Base-by-base conservation (phyloP, 2,329 filamentous ascomycete genomes). In the Phialophora verrucosa region DNA sequence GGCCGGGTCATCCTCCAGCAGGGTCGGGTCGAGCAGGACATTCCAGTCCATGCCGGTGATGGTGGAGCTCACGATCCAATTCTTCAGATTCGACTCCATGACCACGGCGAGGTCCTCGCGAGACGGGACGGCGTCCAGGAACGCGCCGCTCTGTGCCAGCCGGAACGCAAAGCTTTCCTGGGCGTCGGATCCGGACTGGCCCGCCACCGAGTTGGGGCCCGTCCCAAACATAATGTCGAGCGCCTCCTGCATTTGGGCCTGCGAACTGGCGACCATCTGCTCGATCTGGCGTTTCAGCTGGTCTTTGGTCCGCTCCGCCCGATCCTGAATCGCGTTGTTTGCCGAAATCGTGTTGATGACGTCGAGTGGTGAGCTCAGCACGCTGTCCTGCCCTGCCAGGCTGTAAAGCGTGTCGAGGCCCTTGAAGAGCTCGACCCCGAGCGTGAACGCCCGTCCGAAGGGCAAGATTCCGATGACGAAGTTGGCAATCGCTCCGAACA, bases 31-130 rank as follows among this genome's bases (percentile, higher is more conserved):
- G 35, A 59, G 32, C 32, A 59, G 10, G 20, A 59, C 27, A 20
- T 59, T 47, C 32, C 35, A 59, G 2, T 47, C 32, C 35, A 44
- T 42, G 31, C 32, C 56, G 4, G 31, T 47, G 1, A 59, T 42
- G 17, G 35, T 47, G 32, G 32, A 47, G 56, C 56, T 59, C 3
- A 59, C 56, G 12, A 59, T 47, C 56, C 56, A 59, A 12, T 59
- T 42, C 35, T 59, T 59, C 56, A 59, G 14, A 23, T 59, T 59
- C 56, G 56, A 25, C 56, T 59, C 56, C 56, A 59, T 59, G 31
- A 25, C 14, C 12, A 35, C 56, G 14, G 56, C 56, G n/a, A 59
- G 56, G 10, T 59, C 56, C 12, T 14, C 10, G n/a, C 56, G 56
- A 4, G 56, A 14, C 10, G 56, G 20, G 3, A 59, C 56, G 35